Percentiles rank a stretch among this genome's conserved stretches.
phyloP scores from a whole-genome alignment of 2,329 filamentous ascomycete genomes.

The Drechslerella stenobrocha region DNA sequence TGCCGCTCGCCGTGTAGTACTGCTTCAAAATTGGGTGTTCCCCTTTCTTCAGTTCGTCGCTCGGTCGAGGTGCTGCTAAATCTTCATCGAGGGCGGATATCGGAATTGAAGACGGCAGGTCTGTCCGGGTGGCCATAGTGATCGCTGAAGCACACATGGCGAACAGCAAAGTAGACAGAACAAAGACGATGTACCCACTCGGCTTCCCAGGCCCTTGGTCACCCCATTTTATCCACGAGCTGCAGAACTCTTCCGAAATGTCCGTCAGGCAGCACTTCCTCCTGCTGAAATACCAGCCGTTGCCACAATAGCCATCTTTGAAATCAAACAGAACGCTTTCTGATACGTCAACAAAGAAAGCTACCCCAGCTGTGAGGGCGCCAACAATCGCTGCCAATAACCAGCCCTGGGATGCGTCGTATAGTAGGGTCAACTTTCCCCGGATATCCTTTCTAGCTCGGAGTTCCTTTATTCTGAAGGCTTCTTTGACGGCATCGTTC shows the following conservation, averaged over 20 bases:
- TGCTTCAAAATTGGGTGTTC: conserved; percentile 20
- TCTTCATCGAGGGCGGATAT: conserved; percentile 92
- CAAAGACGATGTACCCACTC: conserved; percentile 76
- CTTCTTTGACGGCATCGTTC: conserved; percentile 93
- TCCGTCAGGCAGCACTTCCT: conserved; percentile 66
- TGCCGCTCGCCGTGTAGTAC: conserved; percentile 94
- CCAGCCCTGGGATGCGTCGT: conserved; percentile 92
- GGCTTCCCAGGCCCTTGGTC: conserved; percentile 57
- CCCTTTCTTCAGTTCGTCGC: conserved; percentile 23
- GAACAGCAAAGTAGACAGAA: conserved; percentile 71
- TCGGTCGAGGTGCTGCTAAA: conserved; percentile 62
- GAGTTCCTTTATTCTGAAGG: conserved; percentile 81
- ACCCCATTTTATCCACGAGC: conserved; percentile 42
- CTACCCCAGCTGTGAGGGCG: conserved; percentile 77
- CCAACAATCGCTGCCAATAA: conserved; percentile 88
- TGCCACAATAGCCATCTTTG: conserved; percentile 82
- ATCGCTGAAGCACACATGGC: conserved; percentile 74
- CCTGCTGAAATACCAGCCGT: conserved; percentile 72
- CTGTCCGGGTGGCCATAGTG: conserved; percentile 87
- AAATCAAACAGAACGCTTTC: conserved; percentile 84
- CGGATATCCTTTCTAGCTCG: conserved; percentile 79
- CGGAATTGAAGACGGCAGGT: conserved; percentile 84
- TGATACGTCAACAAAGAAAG: conserved; percentile 85
- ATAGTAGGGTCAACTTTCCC: conserved; percentile 73
- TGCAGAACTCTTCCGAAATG: conserved; percentile 50